Conservation (phyloP, 352 stramenopile genomes). For the Phytopythium vexans region DNA sequence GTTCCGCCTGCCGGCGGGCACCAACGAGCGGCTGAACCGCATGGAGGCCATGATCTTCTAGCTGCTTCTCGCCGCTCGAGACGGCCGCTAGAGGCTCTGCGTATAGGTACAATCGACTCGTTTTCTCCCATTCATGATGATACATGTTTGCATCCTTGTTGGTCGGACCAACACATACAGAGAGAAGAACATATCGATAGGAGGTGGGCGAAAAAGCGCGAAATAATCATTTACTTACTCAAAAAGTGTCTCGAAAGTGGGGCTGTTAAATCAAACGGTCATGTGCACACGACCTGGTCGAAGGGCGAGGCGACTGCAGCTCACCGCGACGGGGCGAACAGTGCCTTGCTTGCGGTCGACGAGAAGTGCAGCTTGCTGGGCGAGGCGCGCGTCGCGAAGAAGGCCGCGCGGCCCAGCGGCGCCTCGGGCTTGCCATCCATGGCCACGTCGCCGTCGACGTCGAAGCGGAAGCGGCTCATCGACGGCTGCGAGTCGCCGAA, state of each 20-base stretch:
- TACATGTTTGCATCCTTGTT: not conserved
- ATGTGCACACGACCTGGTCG: too few species aligned
- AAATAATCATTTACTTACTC: not conserved
- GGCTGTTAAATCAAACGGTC: not conserved
- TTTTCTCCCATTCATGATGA: not conserved
- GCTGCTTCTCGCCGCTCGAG: not conserved
- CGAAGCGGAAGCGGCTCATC: not conserved
- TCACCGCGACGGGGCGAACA: constrained; percentile 46
- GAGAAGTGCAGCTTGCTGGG: constrained; percentile 55
- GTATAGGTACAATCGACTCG: constrained; percentile 8
- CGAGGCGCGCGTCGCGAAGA: constrained; percentile 26
- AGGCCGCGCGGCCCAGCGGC: constrained; percentile 2
- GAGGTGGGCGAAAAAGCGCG: too few species aligned
- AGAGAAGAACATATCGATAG: not conserved
- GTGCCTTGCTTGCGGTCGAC: constrained; percentile 21
- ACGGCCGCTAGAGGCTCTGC: constrained; percentile 1
- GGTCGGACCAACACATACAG: not conserved
- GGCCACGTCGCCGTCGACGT: not conserved
- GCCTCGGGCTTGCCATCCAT: not conserved
- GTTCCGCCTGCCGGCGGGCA: constrained; percentile 75
- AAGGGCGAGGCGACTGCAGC: constrained; percentile 3
- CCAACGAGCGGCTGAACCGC: constrained; percentile 81
- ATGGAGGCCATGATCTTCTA: constrained; percentile 90
- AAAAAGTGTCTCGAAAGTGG: constrained; percentile 14
- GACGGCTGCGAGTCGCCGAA: not conserved